Conservation (phyloP, 1,139 yeast species). For the Suhomyces kunorum region DNA sequence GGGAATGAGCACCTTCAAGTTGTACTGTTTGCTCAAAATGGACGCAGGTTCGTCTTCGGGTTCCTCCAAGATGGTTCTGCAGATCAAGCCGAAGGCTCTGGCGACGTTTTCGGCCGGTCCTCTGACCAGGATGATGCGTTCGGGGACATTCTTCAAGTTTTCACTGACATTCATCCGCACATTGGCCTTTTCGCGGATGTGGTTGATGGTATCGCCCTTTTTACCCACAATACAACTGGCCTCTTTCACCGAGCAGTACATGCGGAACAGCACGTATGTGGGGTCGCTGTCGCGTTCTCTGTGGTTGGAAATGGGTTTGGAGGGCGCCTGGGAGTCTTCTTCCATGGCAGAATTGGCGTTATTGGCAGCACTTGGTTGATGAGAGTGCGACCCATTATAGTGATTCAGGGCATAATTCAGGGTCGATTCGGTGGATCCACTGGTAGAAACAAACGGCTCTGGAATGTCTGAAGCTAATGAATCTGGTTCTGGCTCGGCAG, state of each 20-base stretch:
- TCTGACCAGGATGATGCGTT: slow-evolving; percentile 71
- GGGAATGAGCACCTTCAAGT: slow-evolving; percentile 68
- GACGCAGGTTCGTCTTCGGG: slow-evolving; percentile 66
- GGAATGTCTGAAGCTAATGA: neutral
- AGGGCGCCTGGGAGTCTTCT: slow-evolving; percentile 8
- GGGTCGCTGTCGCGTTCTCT: slow-evolving; percentile 51
- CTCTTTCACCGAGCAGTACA: slow-evolving; percentile 77
- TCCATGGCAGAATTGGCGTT: slow-evolving; percentile 8
- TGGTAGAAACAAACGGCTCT: too few relatives aligned
- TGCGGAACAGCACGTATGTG: slow-evolving; percentile 64
- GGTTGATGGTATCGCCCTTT: slow-evolving; percentile 71
- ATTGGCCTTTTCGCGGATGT: slow-evolving; percentile 62
- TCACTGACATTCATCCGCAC: slow-evolving; percentile 79
- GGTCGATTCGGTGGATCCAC: too few relatives aligned
- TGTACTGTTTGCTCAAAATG: slow-evolving; percentile 54
- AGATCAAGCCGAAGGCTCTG: slow-evolving; percentile 75
- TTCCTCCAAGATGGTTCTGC: slow-evolving; percentile 67
- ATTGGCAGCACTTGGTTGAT: neutral
- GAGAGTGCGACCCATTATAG: neutral
- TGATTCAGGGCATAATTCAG: neutral
- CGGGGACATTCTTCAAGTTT: slow-evolving; percentile 70
- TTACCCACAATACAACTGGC: slow-evolving; percentile 77
- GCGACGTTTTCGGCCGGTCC: slow-evolving; percentile 84
- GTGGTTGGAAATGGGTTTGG: slow-evolving; percentile 31
- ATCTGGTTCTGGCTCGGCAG: neutral